phyloP scores from a whole-genome alignment of 2,329 filamentous ascomycete species.

The Ceratocystis harringtonii region DNA sequence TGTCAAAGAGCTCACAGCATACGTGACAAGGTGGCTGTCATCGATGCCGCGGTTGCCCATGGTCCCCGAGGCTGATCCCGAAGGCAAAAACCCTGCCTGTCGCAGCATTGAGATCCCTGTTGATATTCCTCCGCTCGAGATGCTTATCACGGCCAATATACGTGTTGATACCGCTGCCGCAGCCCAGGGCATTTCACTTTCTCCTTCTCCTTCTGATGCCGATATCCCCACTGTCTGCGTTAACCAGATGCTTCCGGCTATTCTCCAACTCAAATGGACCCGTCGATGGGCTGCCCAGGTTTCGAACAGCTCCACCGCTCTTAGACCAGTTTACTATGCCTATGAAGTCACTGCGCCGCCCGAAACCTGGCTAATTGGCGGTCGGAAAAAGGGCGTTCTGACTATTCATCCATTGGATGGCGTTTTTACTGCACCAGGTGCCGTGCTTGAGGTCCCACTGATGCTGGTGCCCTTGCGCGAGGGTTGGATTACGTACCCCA shows the following conservation, averaged over 20 bases:
- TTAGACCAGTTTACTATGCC: conserved; percentile 40
- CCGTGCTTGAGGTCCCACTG: conserved; percentile 38
- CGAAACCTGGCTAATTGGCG: conserved; percentile 75
- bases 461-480: conserved; percentile 66
- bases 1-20: conserved; percentile 20
- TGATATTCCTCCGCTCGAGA: conserved; percentile 67
- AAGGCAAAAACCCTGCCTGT: not conserved
- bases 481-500: conserved; percentile 64
- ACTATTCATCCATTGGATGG: conserved; percentile 31
- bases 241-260: conserved; percentile 51
- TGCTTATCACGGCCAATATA: conserved; percentile 68
- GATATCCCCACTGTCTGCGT: conserved; percentile 34
- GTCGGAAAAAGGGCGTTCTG: conserved; percentile 66
- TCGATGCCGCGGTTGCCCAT: conserved; percentile 19
- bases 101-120: conserved; percentile 70
- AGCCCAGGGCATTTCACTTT: conserved; percentile 20
- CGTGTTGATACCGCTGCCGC: conserved; percentile 29
- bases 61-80: not conserved
- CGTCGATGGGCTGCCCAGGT: conserved; percentile 43
- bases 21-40: conserved; percentile 27
- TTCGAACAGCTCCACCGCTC: conserved; percentile 20
- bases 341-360: conserved; percentile 64
- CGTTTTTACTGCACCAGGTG: conserved; percentile 8
- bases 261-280: conserved; percentile 47
- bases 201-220: conserved; percentile 9